These are phyloP conservation scores for Paraphaeosphaeria sporulosa DNA, from an alignment of 2,329 filamentous ascomycete genomes.

Conservation along the genomic window DNA sequence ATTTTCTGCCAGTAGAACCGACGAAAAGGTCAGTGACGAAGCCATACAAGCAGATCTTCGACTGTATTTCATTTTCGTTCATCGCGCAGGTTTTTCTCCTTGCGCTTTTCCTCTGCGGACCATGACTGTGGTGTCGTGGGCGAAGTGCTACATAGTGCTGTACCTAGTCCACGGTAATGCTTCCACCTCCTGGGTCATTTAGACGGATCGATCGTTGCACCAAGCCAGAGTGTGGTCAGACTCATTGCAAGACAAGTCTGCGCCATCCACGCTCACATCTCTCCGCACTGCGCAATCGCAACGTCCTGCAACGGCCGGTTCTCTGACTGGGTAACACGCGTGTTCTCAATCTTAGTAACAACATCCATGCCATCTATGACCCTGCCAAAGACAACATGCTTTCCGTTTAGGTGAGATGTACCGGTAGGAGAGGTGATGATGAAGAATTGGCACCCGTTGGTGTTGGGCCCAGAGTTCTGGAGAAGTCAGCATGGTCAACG, in stretches of 20 bases:
- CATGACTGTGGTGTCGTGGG: background rate
- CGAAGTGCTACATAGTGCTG: background rate
- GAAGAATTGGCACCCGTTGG: constrained; percentile 97
- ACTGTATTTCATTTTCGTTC: background rate
- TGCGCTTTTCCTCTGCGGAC: background rate
- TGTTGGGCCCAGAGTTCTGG: constrained; percentile 88
- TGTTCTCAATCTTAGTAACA: constrained; percentile 90
- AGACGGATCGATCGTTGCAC: constrained; percentile 7
- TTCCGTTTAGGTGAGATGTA: constrained; percentile 87
- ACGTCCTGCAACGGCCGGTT: constrained; percentile 89
- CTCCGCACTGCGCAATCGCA: constrained; percentile 83
- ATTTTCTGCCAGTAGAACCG: background rate
- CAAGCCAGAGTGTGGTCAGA: constrained; percentile 5
- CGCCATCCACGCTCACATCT: constrained; percentile 70
- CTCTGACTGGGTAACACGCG: constrained; percentile 67
- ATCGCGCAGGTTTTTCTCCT: background rate
- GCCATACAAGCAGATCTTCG: background rate
- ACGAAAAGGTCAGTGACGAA: background rate
- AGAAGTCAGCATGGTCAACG: constrained; percentile 11
- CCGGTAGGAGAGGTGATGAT: constrained; percentile 78
- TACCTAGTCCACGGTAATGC: background rate
- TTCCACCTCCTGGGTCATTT: background rate
- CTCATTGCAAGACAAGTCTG: background rate
- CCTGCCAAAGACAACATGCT: constrained; percentile 95
- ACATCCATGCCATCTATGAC: constrained; percentile 91